Evolutionary conservation across 139 green algal species (phyloP).

Genomic region (Limnomonas spitsbergensis): DNA sequence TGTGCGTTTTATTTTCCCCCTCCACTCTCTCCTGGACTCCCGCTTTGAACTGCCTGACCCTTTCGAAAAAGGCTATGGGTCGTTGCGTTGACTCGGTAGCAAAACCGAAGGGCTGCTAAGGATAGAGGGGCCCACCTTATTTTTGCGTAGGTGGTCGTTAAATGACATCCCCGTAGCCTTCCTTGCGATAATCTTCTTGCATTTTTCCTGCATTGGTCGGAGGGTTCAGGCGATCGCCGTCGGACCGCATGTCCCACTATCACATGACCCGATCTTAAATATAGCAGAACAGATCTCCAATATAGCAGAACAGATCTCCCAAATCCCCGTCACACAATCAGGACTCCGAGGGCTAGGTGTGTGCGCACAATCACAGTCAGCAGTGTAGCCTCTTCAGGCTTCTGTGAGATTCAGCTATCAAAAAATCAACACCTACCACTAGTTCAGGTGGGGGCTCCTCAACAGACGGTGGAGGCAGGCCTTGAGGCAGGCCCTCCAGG

Average conservation of each 20-base stretch:
- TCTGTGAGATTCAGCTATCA: not conserved
- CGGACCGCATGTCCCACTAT: no score
- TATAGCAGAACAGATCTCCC: not conserved
- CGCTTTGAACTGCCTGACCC: no score
- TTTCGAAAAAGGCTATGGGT: no score
- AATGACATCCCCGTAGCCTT: not conserved
- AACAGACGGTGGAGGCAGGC: not conserved
- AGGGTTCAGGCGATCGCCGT: no score
- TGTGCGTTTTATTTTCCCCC: no score
- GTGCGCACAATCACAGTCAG: not conserved
- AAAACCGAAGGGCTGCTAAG: no score
- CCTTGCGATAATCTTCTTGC: constrained; percentile 1
- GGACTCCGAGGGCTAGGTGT: no score
- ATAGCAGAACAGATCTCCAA: no score
- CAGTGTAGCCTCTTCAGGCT: not conserved
- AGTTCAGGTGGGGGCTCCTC: not conserved
- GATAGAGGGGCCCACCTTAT: not conserved
- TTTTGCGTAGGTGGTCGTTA: not conserved
- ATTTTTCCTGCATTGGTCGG: not conserved
- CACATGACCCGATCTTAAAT: no score
- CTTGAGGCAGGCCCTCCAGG: not conserved
- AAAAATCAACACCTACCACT: not conserved
- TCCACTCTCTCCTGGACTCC: no score
- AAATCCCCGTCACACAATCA: no score
- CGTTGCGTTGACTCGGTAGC: no score